These are phyloP conservation scores for Marchantia polymorpha DNA, from an alignment of 225 moss, liverwort and hornwort genomes.

Conservation along the genomic window DNA sequence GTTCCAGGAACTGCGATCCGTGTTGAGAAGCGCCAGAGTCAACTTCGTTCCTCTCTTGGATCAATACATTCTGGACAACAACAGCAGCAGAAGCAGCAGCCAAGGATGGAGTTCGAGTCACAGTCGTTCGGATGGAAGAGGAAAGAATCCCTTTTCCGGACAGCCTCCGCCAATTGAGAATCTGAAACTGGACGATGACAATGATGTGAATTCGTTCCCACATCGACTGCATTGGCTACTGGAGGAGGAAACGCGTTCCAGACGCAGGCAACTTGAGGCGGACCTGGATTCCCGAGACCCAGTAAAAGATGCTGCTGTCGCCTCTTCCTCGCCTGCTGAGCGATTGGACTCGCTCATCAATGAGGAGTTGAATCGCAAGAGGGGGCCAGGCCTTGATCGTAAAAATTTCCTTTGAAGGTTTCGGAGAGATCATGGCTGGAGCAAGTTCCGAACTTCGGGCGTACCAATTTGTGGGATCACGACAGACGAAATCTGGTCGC, in stretches of 20 bases:
- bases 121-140: no score
- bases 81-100: background rate
- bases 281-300: background rate
- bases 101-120: background rate
- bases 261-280: background rate
- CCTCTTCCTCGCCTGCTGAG: background rate
- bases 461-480: no score
- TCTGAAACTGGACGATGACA: background rate
- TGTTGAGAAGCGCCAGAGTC: constrained; percentile 31
- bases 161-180: no score
- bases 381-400: background rate
- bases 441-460: background rate
- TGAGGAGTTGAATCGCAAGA: constrained; percentile 25
- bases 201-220: background rate
- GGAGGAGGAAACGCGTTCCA: background rate
- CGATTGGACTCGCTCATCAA: constrained; percentile 26
- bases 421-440: background rate
- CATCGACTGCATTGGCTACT: background rate
- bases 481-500: no score
- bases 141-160: no score
- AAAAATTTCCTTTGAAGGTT: background rate
- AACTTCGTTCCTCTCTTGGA: constrained; percentile 43
- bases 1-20: constrained; percentile 37
- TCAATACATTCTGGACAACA: constrained; percentile 27
- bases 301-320: background rate